Percentiles rank a stretch among this genome's conserved stretches.
Evolutionary conservation across 441 rosid genomes (phyloP).

Genomic region (Gossypium davidsonii): DNA sequence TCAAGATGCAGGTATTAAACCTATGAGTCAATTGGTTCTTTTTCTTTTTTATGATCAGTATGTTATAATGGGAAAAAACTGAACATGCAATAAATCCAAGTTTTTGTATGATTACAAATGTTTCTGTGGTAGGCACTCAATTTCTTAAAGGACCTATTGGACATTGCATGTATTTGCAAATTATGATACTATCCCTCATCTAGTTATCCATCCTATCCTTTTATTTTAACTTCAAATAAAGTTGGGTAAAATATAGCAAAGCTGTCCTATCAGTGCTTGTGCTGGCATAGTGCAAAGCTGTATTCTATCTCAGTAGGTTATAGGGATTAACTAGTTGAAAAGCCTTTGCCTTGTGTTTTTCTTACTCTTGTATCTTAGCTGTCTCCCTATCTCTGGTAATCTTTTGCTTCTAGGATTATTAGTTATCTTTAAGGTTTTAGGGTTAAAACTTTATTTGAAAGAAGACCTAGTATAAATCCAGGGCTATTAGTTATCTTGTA

Average conservation of each 20-base stretch:
- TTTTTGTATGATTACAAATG: not conserved
- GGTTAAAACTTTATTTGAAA: not conserved
- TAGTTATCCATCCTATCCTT: not conserved
- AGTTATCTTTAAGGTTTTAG: not conserved
- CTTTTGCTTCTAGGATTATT: not conserved
- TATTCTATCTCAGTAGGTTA: not conserved
- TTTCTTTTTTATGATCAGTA: not conserved
- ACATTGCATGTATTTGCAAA: not conserved
- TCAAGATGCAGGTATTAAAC: constrained; percentile 78
- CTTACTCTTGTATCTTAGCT: not conserved
- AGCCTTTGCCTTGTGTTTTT: not conserved
- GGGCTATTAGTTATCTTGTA: too few relatives aligned
- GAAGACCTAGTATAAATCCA: not conserved
- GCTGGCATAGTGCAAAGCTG: not conserved
- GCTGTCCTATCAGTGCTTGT: not conserved
- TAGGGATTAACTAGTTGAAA: not conserved
- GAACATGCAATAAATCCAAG: not conserved
- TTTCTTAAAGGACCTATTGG: not conserved
- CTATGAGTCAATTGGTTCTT: constrained; percentile 10
- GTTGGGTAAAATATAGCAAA: not conserved
- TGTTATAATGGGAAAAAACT: not conserved
- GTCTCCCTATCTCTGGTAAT: not conserved
- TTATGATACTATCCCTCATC: not conserved
- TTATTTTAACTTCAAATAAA: not conserved
- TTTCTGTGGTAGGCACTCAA: not conserved